phyloP scores from a whole-genome alignment of 2,329 filamentous ascomycete species.

The Thielaviopsis musarum region DNA sequence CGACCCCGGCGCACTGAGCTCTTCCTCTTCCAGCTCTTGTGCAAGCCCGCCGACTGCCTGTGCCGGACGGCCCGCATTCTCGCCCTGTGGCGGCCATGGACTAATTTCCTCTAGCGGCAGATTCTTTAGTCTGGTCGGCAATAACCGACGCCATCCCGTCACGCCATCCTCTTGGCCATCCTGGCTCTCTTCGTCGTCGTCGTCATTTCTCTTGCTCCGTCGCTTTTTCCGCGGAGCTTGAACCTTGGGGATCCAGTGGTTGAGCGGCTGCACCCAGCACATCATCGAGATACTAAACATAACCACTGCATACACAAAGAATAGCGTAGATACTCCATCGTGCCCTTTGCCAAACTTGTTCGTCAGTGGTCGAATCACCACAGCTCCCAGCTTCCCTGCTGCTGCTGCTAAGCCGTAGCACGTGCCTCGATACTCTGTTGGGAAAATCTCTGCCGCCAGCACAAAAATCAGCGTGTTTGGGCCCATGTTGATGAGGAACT shows the following conservation, averaged over 20 bases:
- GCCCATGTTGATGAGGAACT: conserved; percentile 18
- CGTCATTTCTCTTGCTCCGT: background rate
- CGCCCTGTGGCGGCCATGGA: conserved; percentile 3
- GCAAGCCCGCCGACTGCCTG: background rate
- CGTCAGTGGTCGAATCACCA: conserved; percentile 14
- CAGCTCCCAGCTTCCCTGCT: conserved; percentile 18
- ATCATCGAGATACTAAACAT: conserved; percentile 4
- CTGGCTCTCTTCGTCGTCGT: background rate
- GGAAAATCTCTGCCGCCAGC: conserved; percentile 19
- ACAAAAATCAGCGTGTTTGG: conserved; percentile 19
- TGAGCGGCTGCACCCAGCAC: background rate
- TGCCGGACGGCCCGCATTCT: background rate
- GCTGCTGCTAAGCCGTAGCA: conserved; percentile 19
- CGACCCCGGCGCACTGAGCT: conserved; percentile 7
- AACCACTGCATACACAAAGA: conserved; percentile 9
- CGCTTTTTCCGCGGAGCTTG: background rate
- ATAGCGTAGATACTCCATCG: conserved; percentile 4
- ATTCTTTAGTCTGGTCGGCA: conserved; percentile 3
- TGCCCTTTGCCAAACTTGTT: conserved; percentile 8
- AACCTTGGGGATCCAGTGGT: conserved; percentile 2
- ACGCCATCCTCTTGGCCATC: background rate
- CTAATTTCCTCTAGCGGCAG: conserved; percentile 7
- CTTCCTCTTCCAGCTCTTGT: conserved; percentile 6
- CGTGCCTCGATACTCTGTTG: conserved; percentile 18
- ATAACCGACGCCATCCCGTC: background rate